Conservation (phyloP, 768 basidiomycete species). For the Auriscalpium orientale region DNA sequence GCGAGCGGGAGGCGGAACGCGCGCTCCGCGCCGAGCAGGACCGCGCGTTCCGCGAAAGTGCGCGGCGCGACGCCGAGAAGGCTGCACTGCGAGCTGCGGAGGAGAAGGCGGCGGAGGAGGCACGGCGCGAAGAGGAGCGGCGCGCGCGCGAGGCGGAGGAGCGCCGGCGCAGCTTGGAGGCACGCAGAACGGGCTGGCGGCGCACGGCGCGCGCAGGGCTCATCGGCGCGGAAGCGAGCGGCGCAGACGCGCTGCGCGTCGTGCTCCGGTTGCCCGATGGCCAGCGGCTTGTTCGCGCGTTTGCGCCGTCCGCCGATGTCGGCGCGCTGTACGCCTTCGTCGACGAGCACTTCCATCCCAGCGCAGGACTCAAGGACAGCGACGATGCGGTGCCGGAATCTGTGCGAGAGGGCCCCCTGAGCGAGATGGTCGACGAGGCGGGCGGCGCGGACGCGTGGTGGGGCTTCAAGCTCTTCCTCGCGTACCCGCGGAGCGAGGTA, state of each 20-base stretch:
- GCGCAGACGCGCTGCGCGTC: conserved; percentile 38
- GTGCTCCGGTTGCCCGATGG: conserved; percentile 49
- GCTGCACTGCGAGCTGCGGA: conserved; percentile 24
- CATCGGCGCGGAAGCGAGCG: conserved; percentile 28
- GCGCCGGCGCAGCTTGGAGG: conserved; percentile 25
- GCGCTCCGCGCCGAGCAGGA: conserved; percentile 76
- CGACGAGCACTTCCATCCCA: conserved; percentile 51
- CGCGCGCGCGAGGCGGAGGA: conserved; percentile 14
- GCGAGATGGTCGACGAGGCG: conserved; percentile 22
- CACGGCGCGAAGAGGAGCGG: conserved; percentile 34
- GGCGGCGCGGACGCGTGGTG: conserved; percentile 44
- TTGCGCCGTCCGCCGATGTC: conserved; percentile 41
- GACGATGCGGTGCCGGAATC: conserved; percentile 30
- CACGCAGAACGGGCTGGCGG: conserved; percentile 38
- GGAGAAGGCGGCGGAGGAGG: conserved; percentile 25
- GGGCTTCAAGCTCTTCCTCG: conserved; percentile 61
- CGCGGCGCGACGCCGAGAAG: conserved; percentile 49
- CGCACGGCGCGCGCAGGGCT: conserved; percentile 49
- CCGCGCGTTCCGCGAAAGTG: conserved; percentile 62
- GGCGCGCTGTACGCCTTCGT: conserved; percentile 68
- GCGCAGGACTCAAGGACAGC: not conserved
- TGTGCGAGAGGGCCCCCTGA: conserved; percentile 30
- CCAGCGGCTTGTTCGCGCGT: conserved; percentile 47
- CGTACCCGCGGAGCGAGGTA: conserved; percentile 66
- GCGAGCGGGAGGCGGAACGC: conserved; percentile 42